Percentiles rank a stretch among this genome's conserved stretches.
Evolutionary conservation across 1,284 basidiomycete species (phyloP).

Genomic region (Ganoderma boninense): DNA sequence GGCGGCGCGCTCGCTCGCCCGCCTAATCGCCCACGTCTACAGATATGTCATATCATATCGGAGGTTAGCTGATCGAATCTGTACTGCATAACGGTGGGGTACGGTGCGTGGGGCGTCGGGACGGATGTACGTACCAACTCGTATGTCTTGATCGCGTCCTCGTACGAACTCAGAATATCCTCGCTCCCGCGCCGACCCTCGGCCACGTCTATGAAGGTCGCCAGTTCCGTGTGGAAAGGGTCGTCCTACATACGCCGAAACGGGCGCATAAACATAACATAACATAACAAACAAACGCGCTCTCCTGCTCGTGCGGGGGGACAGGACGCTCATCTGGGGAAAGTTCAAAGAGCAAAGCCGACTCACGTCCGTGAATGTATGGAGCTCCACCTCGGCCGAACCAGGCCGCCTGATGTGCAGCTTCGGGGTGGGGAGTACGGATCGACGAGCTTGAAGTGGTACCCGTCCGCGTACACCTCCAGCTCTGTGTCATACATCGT

Average conservation of each 20-base stretch:
- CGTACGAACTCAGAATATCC: conserved; percentile 36
- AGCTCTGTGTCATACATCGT: conserved; percentile 53
- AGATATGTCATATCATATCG: not conserved
- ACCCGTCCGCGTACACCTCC: conserved; percentile 63
- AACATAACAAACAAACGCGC: too few relatives aligned
- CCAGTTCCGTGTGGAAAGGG: conserved; percentile 48
- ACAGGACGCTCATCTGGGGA: too few relatives aligned
- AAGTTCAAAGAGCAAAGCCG: not conserved
- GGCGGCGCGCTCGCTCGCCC: conserved; percentile 31
- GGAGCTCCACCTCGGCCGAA: conserved; percentile 30
- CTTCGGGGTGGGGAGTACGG: conserved; percentile 45
- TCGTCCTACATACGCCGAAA: conserved; percentile 42
- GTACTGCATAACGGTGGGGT: not conserved
- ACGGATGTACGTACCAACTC: conserved; percentile 27
- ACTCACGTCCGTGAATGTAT: conserved; percentile 21
- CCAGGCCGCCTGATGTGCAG: conserved; percentile 47
- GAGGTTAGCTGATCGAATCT: not conserved
- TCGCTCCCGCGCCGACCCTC: conserved; percentile 19
- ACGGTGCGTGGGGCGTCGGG: too few relatives aligned
- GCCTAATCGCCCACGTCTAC: conserved; percentile 36
- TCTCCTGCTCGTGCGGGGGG: not conserved
- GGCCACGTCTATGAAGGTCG: conserved; percentile 46
- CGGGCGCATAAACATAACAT: not conserved
- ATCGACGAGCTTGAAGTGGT: conserved; percentile 45
- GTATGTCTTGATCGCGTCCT: conserved; percentile 38